Percentiles rank a stretch among this genome's conserved stretches.
Conservation (phyloP, 306 rosid species). For the Prunus dulcis region DNA sequence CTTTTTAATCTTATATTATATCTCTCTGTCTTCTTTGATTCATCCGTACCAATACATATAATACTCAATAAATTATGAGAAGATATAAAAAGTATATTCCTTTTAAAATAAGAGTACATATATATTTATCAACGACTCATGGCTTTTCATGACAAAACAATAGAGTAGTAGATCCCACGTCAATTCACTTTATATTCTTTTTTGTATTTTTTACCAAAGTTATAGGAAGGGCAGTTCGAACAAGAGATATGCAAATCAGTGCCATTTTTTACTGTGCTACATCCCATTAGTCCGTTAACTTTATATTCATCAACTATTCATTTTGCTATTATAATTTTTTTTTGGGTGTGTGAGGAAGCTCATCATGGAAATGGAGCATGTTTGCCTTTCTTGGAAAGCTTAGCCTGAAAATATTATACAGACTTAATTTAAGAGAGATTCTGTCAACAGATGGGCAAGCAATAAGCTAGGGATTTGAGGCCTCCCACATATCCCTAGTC, state of each 20-base stretch:
- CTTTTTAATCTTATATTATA: neutral
- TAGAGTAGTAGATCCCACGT: neutral
- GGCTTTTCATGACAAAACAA: neutral
- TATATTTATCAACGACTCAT: neutral
- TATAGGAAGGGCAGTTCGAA: too few relatives aligned
- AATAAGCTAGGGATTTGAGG: neutral
- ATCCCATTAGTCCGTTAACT: fast-evolving
- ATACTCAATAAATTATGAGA: too few relatives aligned
- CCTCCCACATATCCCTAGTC: neutral
- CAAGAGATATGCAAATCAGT: fast-evolving
- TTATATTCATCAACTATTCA: neutral
- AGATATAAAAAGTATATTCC: too few relatives aligned
- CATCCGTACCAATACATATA: too few relatives aligned
- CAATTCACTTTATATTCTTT: neutral
- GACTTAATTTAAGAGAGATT: neutral
- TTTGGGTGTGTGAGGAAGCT: too few relatives aligned
- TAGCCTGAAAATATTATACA: neutral
- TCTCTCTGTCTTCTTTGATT: neutral
- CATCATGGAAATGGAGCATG: constrained; percentile 11
- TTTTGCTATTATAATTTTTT: neutral
- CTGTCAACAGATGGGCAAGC: neutral
- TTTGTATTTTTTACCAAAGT: too few relatives aligned
- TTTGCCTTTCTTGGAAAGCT: constrained; percentile 15
- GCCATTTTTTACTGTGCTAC: fast-evolving
- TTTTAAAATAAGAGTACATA: too few relatives aligned